Conservation (phyloP, 2,329 filamentous ascomycete species). For the Pestalotiopsis sp. region DNA sequence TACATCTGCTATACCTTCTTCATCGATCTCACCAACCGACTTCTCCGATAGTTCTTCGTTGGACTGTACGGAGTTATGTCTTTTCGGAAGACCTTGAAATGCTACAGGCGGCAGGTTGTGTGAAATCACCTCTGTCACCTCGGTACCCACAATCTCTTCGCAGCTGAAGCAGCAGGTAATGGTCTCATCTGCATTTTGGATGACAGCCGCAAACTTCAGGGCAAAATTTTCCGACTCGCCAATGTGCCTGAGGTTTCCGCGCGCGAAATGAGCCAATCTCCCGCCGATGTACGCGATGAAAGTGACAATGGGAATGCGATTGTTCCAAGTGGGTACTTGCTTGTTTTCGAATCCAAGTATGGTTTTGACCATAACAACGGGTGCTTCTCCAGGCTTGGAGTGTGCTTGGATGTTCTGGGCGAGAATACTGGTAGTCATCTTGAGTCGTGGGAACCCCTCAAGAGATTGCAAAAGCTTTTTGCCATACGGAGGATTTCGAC, state of each 20-base stretch:
- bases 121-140: slow-evolving; percentile 32
- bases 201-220: slow-evolving; percentile 59
- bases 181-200: slow-evolving; percentile 56
- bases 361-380: slow-evolving; percentile 66
- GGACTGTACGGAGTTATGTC: neutral
- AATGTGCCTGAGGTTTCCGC: slow-evolving; percentile 66
- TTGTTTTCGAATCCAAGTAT: slow-evolving; percentile 75
- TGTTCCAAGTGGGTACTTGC: slow-evolving; percentile 64
- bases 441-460: slow-evolving; percentile 68
- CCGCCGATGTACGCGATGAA: slow-evolving; percentile 76
- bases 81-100: slow-evolving; percentile 24
- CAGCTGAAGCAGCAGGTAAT: slow-evolving; percentile 77
- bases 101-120: slow-evolving; percentile 35
- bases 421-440: slow-evolving; percentile 40
- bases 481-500: slow-evolving; percentile 83
- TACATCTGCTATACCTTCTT: slow-evolving; percentile 42
- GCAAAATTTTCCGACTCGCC: slow-evolving; percentile 59
- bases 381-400: slow-evolving; percentile 39
- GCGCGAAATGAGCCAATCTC: slow-evolving; percentile 69
- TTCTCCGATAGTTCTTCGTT: no score
- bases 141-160: slow-evolving; percentile 76
- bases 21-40: slow-evolving; percentile 17
- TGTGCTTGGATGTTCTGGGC: slow-evolving; percentile 12
- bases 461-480: slow-evolving; percentile 67
- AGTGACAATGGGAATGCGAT: slow-evolving; percentile 69